Conservation (phyloP, 164 flowering plant species). For the Pachysandra terminalis region DNA sequence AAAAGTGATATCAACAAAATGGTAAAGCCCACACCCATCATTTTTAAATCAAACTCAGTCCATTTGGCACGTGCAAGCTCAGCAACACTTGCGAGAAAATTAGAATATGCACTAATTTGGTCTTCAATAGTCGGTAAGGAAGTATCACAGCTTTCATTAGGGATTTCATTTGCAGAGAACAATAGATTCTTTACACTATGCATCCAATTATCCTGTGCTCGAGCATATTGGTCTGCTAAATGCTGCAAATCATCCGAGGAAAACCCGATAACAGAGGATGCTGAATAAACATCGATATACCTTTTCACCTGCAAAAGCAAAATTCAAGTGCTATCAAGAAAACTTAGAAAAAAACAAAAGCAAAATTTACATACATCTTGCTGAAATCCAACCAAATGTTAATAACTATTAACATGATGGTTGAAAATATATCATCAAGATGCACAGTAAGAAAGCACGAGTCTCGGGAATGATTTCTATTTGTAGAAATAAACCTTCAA, state of each 20-base stretch:
- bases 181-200: slow-evolving; percentile 20
- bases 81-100: slow-evolving; percentile 65
- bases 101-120: slow-evolving; percentile 56
- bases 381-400: neutral
- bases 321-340: slow-evolving; percentile 2
- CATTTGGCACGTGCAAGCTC: slow-evolving; percentile 93
- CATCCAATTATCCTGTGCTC: slow-evolving; percentile 57
- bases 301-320: slow-evolving; percentile 72
- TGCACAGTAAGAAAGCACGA: neutral
- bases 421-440: neutral
- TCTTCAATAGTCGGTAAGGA: slow-evolving; percentile 33
- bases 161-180: slow-evolving; percentile 7
- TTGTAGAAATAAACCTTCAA: neutral
- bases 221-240: slow-evolving; percentile 48
- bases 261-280: slow-evolving; percentile 88
- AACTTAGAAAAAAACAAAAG: neutral
- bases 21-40: slow-evolving; percentile 72
- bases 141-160: slow-evolving; percentile 25
- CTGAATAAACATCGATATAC: slow-evolving; percentile 84
- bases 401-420: neutral
- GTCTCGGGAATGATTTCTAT: neutral
- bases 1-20: slow-evolving; percentile 56
- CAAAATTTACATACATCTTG: neutral
- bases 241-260: slow-evolving; percentile 70
- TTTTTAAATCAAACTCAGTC: slow-evolving; percentile 82